Percentiles rank a stretch among this genome's conserved stretches.
Conservation (phyloP, 441 rosid genomes). For the Hura crepitans region DNA sequence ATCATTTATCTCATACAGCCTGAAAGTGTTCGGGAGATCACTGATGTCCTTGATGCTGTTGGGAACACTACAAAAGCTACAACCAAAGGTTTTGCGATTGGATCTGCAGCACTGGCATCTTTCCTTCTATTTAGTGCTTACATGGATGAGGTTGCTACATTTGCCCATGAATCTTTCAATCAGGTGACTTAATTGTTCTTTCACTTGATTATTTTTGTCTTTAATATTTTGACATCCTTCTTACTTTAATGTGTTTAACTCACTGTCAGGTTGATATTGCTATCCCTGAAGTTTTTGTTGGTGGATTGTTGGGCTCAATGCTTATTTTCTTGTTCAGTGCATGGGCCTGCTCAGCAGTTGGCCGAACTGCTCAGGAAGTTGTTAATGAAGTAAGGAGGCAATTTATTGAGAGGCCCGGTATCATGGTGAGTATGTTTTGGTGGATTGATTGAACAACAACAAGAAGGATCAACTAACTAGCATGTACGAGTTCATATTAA, state of each 20-base stretch:
- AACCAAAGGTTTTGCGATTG: slow-evolving; percentile 98
- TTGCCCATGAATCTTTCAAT: slow-evolving; percentile 67
- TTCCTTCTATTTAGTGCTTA: slow-evolving; percentile 98
- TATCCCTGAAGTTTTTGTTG: slow-evolving; percentile 88
- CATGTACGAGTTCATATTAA: neutral
- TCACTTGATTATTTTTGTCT: slow-evolving; percentile 6
- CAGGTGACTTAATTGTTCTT: slow-evolving; percentile 44
- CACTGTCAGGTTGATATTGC: slow-evolving; percentile 92
- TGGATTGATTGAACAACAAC: neutral
- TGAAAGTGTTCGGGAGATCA: slow-evolving; percentile 94
- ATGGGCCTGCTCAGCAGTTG: slow-evolving; percentile 98
- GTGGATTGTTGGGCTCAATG: slow-evolving; percentile 95
- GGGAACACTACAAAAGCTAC: slow-evolving; percentile 98
- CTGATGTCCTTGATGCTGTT: slow-evolving; percentile 95
- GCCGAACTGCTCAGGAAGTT: slow-evolving; percentile 98
- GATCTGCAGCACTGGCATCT: slow-evolving; percentile 98
- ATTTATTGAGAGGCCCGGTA: slow-evolving; percentile 97
- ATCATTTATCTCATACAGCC: slow-evolving; percentile 51
- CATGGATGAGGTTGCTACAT: slow-evolving; percentile 96
- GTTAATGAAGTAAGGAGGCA: slow-evolving; percentile 98
- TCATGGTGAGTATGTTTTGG: slow-evolving; percentile 60
- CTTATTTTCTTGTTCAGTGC: slow-evolving; percentile 93
- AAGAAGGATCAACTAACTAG: neutral
- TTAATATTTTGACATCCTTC: neutral
- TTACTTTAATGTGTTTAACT: slow-evolving; percentile 9